Evolutionary conservation across 495 filamentous ascomycete genomes (phyloP).

Genomic region (Neurospora intermedia): DNA sequence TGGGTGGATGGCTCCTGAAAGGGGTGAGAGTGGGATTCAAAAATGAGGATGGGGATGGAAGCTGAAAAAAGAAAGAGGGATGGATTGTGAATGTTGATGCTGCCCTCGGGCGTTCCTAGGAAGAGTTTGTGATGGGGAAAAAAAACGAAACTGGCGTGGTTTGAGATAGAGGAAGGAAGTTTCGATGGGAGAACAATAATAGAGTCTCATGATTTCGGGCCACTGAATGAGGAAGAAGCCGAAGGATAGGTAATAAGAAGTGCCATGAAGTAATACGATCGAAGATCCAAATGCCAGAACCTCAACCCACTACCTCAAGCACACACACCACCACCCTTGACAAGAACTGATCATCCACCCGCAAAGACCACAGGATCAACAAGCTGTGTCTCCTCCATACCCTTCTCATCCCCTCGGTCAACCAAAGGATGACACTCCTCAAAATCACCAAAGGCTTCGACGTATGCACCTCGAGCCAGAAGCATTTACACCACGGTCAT

Average conservation of each 20-base stretch:
- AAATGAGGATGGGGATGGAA: background rate
- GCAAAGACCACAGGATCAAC: background rate
- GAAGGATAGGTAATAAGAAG: background rate
- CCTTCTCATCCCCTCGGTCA: background rate
- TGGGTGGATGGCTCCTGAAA: too few relatives aligned
- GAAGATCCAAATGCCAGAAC: background rate
- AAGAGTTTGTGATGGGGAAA: too few relatives aligned
- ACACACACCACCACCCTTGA: background rate
- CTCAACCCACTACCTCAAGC: background rate
- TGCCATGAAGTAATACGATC: background rate
- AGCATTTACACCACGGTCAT: too few relatives aligned
- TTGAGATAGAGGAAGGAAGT: background rate
- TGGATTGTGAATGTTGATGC: too few relatives aligned
- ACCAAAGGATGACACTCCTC: background rate
- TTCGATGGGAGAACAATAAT: background rate
- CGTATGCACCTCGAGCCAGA: too few relatives aligned
- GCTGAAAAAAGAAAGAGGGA: too few relatives aligned
- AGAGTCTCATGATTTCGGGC: background rate
- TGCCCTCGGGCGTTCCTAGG: too few relatives aligned
- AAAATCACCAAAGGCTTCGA: background rate
- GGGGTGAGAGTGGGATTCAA: too few relatives aligned
- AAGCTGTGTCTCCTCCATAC: background rate
- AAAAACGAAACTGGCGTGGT: background rate
- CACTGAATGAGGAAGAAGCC: background rate
- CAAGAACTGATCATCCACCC: background rate